These are phyloP conservation scores for Suillus tomentosus DNA, from an alignment of 768 basidiomycete species.

Conservation along the genomic window DNA sequence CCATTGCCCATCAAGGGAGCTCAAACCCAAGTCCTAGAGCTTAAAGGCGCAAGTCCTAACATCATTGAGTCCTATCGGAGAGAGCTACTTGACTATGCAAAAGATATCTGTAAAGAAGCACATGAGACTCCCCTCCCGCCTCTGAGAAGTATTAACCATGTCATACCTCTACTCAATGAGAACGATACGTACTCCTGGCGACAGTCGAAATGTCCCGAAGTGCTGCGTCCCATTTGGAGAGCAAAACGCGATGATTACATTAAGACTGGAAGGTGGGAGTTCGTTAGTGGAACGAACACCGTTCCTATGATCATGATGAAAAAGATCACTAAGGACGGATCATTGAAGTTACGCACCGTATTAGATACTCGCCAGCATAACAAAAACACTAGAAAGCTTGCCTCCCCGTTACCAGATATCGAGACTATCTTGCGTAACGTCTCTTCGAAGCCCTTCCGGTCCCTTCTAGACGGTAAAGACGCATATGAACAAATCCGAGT, in stretches of 20 bases:
- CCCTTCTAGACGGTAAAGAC: no score
- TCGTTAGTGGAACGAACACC: slow-evolving; percentile 27
- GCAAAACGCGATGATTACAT: slow-evolving; percentile 34
- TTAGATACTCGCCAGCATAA: slow-evolving; percentile 34
- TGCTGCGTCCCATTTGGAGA: slow-evolving; percentile 24
- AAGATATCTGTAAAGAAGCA: slow-evolving; percentile 27
- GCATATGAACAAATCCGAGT: slow-evolving; percentile 36
- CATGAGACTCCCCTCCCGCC: slow-evolving; percentile 31
- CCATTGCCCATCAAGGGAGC: no score
- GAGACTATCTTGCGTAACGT: slow-evolving; percentile 26
- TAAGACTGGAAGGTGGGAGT: slow-evolving; percentile 31
- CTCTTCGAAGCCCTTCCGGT: no score
- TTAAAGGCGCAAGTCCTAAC: no score
- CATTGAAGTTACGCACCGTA: slow-evolving; percentile 20
- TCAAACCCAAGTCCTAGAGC: no score
- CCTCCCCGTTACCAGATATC: slow-evolving; percentile 24
- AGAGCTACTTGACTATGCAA: slow-evolving; percentile 17
- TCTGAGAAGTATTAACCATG: slow-evolving; percentile 37
- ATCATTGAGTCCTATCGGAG: no score
- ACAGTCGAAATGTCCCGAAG: slow-evolving; percentile 28
- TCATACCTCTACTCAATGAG: slow-evolving; percentile 36
- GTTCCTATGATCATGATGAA: slow-evolving; percentile 36
- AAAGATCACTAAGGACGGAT: slow-evolving; percentile 26
- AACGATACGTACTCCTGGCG: slow-evolving; percentile 36
- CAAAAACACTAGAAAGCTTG: slow-evolving; percentile 30